Evolutionary conservation across 768 basidiomycete genomes (phyloP).

Genomic region (Filobasidium floriforme): DNA sequence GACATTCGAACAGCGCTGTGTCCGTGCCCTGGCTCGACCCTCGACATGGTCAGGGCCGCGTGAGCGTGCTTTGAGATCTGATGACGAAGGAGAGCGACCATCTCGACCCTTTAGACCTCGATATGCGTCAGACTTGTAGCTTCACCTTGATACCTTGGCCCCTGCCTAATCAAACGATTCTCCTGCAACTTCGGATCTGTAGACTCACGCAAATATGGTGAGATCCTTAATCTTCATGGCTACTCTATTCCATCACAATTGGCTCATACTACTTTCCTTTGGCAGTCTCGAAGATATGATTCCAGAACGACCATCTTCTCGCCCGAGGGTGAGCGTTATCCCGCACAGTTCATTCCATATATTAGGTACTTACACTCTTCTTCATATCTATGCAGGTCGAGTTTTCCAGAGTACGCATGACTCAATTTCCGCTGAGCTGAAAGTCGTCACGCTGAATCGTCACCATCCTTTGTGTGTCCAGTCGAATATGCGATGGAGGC

Average conservation of each 20-base stretch:
- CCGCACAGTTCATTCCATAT: slow-evolving; percentile 26
- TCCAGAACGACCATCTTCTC: slow-evolving; percentile 94
- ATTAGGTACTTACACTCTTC: no score
- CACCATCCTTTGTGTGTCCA: slow-evolving; percentile 46
- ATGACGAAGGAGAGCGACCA: background rate
- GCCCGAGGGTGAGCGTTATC: slow-evolving; percentile 65
- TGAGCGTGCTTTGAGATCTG: background rate
- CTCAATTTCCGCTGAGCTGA: no score
- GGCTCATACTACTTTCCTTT: background rate
- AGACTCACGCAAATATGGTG: background rate
- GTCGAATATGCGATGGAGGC: slow-evolving; percentile 99
- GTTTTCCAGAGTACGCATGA: slow-evolving; percentile 79
- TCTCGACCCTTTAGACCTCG: background rate
- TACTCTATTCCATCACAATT: background rate
- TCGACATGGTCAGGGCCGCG: no score
- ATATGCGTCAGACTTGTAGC: background rate
- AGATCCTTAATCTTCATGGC: background rate
- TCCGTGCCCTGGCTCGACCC: no score
- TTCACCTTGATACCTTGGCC: no score
- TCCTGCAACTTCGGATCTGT: background rate
- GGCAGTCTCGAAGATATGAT: slow-evolving; percentile 23
- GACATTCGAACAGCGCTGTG: no score
- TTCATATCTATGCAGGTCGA: slow-evolving; percentile 56
- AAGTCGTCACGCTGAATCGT: background rate
- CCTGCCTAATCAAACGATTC: no score